Evolutionary conservation across 306 rosid species (phyloP).

Genomic region (Citrullus mucosospermus): DNA sequence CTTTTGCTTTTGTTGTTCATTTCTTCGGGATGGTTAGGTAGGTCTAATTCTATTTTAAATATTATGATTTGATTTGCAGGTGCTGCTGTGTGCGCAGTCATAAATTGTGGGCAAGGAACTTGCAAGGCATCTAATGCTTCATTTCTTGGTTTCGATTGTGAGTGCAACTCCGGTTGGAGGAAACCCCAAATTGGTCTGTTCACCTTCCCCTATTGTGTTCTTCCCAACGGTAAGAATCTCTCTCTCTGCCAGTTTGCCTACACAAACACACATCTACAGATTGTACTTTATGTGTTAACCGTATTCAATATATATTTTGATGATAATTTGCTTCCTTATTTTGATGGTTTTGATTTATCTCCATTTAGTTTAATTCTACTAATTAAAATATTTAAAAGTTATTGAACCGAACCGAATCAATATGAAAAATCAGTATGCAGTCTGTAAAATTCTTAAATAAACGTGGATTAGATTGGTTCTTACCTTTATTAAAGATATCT

Average conservation of each 20-base stretch:
- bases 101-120: conserved; percentile 29
- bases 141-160: conserved; percentile 24
- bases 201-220: conserved; percentile 14
- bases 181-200: conserved; percentile 13
- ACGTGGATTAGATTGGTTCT: neutral
- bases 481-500: neutral
- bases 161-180: conserved; percentile 22
- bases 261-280: neutral
- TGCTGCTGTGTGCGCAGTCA: conserved; percentile 3
- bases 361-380: neutral
- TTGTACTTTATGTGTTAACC: neutral
- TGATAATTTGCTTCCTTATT: neutral
- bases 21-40: neutral
- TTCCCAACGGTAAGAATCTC: conserved; percentile 28
- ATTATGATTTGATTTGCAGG: neutral
- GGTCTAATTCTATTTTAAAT: neutral
- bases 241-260: neutral
- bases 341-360: neutral
- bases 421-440: neutral
- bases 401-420: neutral
- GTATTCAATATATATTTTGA: neutral
- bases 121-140: conserved; percentile 22
- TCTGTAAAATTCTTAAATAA: neutral
- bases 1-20: neutral
- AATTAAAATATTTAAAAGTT: neutral